phyloP scores from a whole-genome alignment of 2,329 filamentous ascomycete genomes.

The Neonectria punicea region DNA sequence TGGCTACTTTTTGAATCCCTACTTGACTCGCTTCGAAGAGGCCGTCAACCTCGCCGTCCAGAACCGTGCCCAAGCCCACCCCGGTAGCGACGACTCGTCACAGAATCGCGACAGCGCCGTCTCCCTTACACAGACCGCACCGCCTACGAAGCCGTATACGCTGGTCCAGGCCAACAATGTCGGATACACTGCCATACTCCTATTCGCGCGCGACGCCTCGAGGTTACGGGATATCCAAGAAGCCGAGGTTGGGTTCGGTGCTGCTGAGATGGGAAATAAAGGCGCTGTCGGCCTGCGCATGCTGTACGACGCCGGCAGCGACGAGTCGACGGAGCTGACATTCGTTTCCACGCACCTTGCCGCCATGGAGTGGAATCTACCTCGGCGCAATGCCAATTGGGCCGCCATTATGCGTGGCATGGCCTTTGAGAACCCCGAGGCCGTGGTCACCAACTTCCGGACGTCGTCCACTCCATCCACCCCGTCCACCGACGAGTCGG shows the following conservation, averaged over 20 bases:
- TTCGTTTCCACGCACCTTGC: slow-evolving; percentile 91
- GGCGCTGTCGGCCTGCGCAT: slow-evolving; percentile 86
- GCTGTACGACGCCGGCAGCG: slow-evolving; percentile 58
- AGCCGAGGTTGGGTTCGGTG: slow-evolving; percentile 86
- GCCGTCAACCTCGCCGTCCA: slow-evolving; percentile 73
- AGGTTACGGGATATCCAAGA: slow-evolving; percentile 74
- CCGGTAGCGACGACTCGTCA: slow-evolving; percentile 2
- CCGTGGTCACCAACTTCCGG: slow-evolving; percentile 46
- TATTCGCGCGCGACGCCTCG: slow-evolving; percentile 76
- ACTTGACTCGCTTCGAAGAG: slow-evolving; percentile 76
- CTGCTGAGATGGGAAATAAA: slow-evolving; percentile 94
- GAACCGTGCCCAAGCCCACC: slow-evolving; percentile 27
- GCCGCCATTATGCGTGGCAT: slow-evolving; percentile 81
- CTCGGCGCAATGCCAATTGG: slow-evolving; percentile 88
- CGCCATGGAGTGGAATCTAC: slow-evolving; percentile 83
- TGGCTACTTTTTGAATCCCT: slow-evolving; percentile 79
- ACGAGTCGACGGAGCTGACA: slow-evolving; percentile 72
- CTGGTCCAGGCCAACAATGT: slow-evolving; percentile 78
- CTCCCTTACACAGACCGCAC: slow-evolving; percentile 22
- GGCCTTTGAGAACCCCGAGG: slow-evolving; percentile 73
- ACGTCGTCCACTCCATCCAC: slow-evolving; percentile 39
- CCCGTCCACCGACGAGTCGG: slow-evolving; percentile 38
- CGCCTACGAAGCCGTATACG: slow-evolving; percentile 65
- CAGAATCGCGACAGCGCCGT: slow-evolving; percentile 7
- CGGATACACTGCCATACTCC: slow-evolving; percentile 89